Evolutionary conservation across 106 monocot genomes (phyloP).

Genomic region (Dioscorea dumetorum): DNA sequence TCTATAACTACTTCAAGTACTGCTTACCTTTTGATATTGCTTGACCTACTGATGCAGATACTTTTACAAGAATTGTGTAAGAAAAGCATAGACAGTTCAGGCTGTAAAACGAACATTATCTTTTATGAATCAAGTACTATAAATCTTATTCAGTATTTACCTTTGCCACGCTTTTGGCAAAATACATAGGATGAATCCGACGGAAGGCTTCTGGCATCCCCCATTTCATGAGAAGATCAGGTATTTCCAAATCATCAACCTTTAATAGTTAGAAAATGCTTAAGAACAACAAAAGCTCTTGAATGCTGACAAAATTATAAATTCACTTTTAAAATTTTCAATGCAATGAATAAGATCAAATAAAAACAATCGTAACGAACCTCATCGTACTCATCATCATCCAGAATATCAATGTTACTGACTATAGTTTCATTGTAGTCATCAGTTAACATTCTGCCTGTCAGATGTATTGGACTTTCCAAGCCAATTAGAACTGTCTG

Average conservation of each 20-base stretch:
- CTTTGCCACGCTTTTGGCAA: conserved; percentile 68
- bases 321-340: too few species aligned
- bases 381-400: conserved; percentile 42
- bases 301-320: background rate
- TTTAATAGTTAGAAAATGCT: conserved; percentile 16
- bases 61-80: too few species aligned
- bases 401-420: conserved; percentile 6
- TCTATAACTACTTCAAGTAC: too few species aligned
- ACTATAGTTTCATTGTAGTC: conserved; percentile 20
- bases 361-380: conserved; percentile 12
- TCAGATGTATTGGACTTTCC: conserved; percentile 25
- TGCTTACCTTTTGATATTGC: too few species aligned
- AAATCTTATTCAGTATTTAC: conserved; percentile 16
- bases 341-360: too few species aligned
- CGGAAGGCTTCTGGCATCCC: conserved; percentile 67
- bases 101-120: too few species aligned
- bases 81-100: too few species aligned
- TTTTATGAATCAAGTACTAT: too few species aligned
- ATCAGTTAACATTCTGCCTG: conserved; percentile 10
- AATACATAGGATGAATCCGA: conserved; percentile 67
- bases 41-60: too few species aligned
- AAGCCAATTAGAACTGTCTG: conserved; percentile 71
- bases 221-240: conserved; percentile 57
- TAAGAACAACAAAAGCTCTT: background rate
- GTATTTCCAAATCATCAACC: conserved; percentile 50